phyloP scores from a whole-genome alignment of 371 early-diverging fungal species.

The Mucor mucedo region DNA sequence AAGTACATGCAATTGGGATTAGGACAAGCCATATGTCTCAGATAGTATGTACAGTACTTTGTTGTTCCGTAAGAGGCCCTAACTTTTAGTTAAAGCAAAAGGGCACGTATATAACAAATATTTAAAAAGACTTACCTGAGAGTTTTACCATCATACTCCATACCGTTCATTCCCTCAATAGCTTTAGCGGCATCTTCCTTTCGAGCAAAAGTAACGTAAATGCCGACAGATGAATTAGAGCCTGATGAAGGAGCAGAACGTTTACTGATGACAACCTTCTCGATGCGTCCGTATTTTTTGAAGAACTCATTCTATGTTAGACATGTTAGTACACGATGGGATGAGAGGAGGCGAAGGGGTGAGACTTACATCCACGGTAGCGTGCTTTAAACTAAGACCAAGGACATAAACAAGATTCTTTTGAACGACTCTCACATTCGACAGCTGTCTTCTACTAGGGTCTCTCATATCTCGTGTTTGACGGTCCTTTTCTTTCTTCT shows the following conservation, averaged over 20 bases:
- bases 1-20: slow-evolving; percentile 84
- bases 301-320: slow-evolving; percentile 78
- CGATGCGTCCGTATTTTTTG: slow-evolving; percentile 95
- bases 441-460: slow-evolving; percentile 83
- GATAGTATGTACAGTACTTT: slow-evolving; percentile 86
- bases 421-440: slow-evolving; percentile 92
- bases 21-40: slow-evolving; percentile 78
- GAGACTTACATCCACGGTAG: slow-evolving; percentile 80
- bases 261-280: slow-evolving; percentile 83
- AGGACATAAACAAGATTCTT: slow-evolving; percentile 96
- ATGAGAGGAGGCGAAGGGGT: background rate
- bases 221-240: slow-evolving; percentile 59
- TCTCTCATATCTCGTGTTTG: slow-evolving; percentile 90
- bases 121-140: slow-evolving; percentile 55
- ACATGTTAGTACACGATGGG: background rate
- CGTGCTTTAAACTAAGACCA: slow-evolving; percentile 83
- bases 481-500: slow-evolving; percentile 88
- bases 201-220: slow-evolving; percentile 88
- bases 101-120: too few relatives aligned
- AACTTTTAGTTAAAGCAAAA: background rate
- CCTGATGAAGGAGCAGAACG: slow-evolving; percentile 58
- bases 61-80: slow-evolving; percentile 89
- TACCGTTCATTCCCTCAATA: slow-evolving; percentile 91
- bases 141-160: slow-evolving; percentile 81
- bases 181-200: slow-evolving; percentile 92